Base-by-base conservation (phyloP, 352 stramenopile species). In the Phytophthora macrochlamydospora region DNA sequence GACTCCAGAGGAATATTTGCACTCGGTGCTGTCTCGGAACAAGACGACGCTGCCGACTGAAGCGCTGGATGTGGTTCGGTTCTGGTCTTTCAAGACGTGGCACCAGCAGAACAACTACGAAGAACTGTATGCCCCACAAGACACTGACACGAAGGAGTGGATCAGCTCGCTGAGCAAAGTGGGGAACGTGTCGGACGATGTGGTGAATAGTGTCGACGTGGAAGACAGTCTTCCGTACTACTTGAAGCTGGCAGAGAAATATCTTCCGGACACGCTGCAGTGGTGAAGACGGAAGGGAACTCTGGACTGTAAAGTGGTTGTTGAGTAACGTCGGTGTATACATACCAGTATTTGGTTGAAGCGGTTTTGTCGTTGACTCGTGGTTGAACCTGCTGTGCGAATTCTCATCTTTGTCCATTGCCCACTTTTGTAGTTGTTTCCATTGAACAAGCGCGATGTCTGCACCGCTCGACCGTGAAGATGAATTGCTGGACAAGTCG, bases 1-100 rank as follows among this genome's bases (percentile, higher is more conserved):
- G 84, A 93, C 86, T 13, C 83, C 85, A 0, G 87, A 94, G 32
- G 87, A 94, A 60, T 95, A 94, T 62, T 52, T 95, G 24, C 85
- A 81, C 65, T 69, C 74, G 14, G 83, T 91, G 35, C 67, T 95
- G n/a, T 69, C 71, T 60, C 61, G 67, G 59, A 95, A 93, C 60
- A 78, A 81, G 65, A 73, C 78, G 7, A 75, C 79, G 7, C 60
- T 94, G 43, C 87, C 87, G 12, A 43, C 64, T 3, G 87, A 95
- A 70, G 85, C 85, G 6, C 50, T 94, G 30, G 73, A 82, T 37
- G 65, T 72, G 1, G 68, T 93, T 18, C 87, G 87, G 8, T 85
- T 91, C 18, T 94, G 83, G 81, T 95, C 87, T 11, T 77, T 93
- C 32, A 83, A 87, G 56, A 70, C 83, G 0, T 94, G 85, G 87